Evolutionary conservation across 495 filamentous ascomycete species (phyloP), one percentile per base, ranked within the genome.

Genomic region (Podospora conica): DNA sequence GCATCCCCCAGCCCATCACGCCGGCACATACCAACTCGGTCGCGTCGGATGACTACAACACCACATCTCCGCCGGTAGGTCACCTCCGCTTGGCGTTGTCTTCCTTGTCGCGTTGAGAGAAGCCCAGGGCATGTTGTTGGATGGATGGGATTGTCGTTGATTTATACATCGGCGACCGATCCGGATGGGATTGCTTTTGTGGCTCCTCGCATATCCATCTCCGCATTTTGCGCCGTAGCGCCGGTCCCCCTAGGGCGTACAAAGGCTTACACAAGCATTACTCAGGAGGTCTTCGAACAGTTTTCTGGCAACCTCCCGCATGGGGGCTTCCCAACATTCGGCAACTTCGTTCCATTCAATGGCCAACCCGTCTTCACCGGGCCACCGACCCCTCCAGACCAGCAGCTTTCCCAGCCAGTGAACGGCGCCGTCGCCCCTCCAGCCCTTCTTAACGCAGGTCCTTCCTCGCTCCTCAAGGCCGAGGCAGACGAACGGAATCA

Each of bases 21-120:
- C 83, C 82, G 25, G 79, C 79, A 31, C 83, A 83, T 71, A 78
- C 82, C 56, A 81, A 81, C 70, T 82, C 83, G 65, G 78, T 76
- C 53, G 77, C 77, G 58, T 81, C 82, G 53, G 84, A 85, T 63
- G 81, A 85, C 60, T 84, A 80, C 78, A 83, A 77, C 76, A 81
- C 75, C 69, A 78, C 74, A 66, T 83, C 82, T 65, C 79, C 83
- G 65, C 79, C 82, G 69, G 83, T 86, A 80, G 71, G 83, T 84
- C 68, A 27, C 60, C 66, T 15, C 65, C 63, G 27, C 24, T 63
- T 27, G 27, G 25, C 20, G n/a, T 9, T 3, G 11, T 40, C n/a
- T 40, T 58, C 9, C n/a, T 27, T 18, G 6, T 31, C 12, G 9
- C 9, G 55, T 40, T 53, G 10, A 22, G 21, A 23, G 55, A 24